Evolutionary conservation across 1,284 basidiomycete genomes (phyloP).

Genomic region (Cystobasidium slooffiae): DNA sequence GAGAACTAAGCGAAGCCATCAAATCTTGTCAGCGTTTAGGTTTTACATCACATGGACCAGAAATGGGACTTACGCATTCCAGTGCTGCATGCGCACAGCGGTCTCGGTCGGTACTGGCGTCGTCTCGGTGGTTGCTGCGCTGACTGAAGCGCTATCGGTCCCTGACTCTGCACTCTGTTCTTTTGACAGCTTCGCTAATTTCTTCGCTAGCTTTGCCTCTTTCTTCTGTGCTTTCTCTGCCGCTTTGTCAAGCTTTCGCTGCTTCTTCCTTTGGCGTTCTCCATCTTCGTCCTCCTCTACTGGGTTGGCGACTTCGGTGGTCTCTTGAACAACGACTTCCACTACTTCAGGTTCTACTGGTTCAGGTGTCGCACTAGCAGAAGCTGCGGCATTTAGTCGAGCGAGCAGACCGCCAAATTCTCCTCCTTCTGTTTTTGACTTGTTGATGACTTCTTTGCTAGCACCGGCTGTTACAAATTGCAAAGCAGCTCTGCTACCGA

Average conservation of each 20-base stretch:
- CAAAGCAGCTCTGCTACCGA: constrained; percentile 44
- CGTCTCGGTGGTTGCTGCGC: neutral
- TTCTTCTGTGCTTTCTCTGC: constrained; percentile 20
- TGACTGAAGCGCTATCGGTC: neutral
- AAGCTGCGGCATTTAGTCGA: constrained; percentile 37
- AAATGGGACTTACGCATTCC: constrained; percentile 48
- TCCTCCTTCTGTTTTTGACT: constrained; percentile 43
- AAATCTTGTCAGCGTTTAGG: neutral
- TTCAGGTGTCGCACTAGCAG: constrained; percentile 35
- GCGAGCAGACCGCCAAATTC: constrained; percentile 42
- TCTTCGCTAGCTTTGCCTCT: constrained; percentile 27
- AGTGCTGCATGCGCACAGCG: constrained; percentile 2
- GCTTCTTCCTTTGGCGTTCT: constrained; percentile 28
- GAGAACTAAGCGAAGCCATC: constrained; percentile 18
- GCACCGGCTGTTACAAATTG: constrained; percentile 45
- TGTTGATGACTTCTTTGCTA: constrained; percentile 38
- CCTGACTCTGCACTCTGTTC: constrained; percentile 7
- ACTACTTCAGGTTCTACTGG: constrained; percentile 31
- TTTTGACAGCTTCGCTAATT: constrained; percentile 17
- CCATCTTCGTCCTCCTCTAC: constrained; percentile 8
- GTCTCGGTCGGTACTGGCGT: neutral
- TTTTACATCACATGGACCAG: neutral
- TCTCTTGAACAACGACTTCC: constrained; percentile 6
- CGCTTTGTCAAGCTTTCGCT: constrained; percentile 38
- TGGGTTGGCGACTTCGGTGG: neutral